phyloP scores from a whole-genome alignment of 345 rosid genomes.

The Brassica incana region DNA sequence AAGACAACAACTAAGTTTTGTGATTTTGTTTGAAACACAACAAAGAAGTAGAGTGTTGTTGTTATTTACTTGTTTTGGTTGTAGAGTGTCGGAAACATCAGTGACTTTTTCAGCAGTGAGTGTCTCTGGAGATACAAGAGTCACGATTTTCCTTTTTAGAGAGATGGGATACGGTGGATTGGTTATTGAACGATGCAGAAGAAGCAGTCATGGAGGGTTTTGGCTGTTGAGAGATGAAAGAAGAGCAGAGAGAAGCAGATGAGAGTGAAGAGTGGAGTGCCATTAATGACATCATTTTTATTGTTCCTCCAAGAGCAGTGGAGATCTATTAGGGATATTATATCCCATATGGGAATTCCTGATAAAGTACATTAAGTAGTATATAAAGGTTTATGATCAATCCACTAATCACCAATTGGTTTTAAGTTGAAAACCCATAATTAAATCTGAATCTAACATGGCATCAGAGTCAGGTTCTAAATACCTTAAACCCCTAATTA shows the following conservation, averaged over 20 bases:
- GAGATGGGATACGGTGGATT: slow-evolving; percentile 40
- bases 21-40: slow-evolving; percentile 9
- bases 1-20: not conserved
- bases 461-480: no score
- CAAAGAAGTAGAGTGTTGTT: slow-evolving; percentile 1
- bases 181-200: slow-evolving; percentile 16
- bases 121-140: slow-evolving; percentile 52
- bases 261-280: slow-evolving; percentile 39
- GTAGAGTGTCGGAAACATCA: slow-evolving; percentile 26
- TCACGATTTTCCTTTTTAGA: slow-evolving; percentile 30
- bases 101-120: slow-evolving; percentile 25
- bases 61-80: slow-evolving; percentile 36
- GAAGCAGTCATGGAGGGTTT: slow-evolving; percentile 19
- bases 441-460: no score
- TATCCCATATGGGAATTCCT: no score
- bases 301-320: slow-evolving; percentile 16
- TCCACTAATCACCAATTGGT: no score
- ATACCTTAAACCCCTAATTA: no score
- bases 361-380: no score
- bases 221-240: slow-evolving; percentile 21
- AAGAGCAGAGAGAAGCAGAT: slow-evolving; percentile 12
- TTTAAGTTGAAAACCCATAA: no score
- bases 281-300: slow-evolving; percentile 45
- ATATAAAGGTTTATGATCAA: no score
- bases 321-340: not conserved